Evolutionary conservation across 345 rosid species (phyloP).

Genomic region (Eutrema japonicum): DNA sequence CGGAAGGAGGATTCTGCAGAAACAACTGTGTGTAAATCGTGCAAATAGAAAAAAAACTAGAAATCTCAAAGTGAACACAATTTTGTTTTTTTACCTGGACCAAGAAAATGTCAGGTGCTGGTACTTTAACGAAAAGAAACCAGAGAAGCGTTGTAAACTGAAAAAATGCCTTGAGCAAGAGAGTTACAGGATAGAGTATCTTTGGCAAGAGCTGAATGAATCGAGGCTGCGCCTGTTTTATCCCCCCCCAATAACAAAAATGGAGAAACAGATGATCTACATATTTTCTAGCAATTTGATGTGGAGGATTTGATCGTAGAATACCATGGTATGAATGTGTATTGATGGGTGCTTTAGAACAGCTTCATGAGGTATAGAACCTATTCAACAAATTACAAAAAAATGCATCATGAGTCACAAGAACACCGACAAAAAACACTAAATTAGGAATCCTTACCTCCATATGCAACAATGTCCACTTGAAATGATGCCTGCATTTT

Average conservation of each 20-base stretch:
- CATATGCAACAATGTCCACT: conserved; percentile 92
- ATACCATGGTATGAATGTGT: conserved; percentile 85
- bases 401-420: conserved; percentile 4
- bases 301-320: neutral
- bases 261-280: neutral
- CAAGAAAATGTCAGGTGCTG: conserved; percentile 78
- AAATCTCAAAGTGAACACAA: neutral
- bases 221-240: conserved; percentile 65
- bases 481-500: conserved; percentile 69
- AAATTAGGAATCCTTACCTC: conserved; percentile 57
- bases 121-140: conserved; percentile 75
- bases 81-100: conserved; percentile 58
- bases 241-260: neutral
- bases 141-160: conserved; percentile 86
- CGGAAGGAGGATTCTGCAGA: conserved; percentile 93
- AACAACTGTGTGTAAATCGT: neutral
- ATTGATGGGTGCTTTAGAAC: conserved; percentile 70
- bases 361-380: conserved; percentile 82
- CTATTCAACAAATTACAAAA: conserved; percentile 42
- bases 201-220: conserved; percentile 56
- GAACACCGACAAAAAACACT: neutral
- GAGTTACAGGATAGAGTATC: conserved; percentile 64
- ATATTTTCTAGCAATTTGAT: neutral
- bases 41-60: neutral
- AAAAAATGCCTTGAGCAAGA: conserved; percentile 75